A percentile compares a stretch with the other conserved stretches of the same genome.
phyloP scores from a whole-genome alignment of 2,329 filamentous ascomycete genomes.

The Fusarium circinatum region DNA sequence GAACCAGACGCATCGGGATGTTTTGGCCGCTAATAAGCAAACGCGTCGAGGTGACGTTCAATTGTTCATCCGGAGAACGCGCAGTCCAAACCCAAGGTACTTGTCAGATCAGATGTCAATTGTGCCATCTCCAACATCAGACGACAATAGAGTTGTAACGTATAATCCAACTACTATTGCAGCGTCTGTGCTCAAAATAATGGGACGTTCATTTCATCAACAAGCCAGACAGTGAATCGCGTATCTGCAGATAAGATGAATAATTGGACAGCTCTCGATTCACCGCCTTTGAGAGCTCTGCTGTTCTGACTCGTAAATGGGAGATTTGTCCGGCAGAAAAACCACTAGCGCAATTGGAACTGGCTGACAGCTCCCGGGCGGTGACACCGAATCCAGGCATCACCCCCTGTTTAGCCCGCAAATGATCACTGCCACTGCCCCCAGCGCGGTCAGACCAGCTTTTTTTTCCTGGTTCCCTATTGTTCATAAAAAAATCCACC shows the following conservation, averaged over 20 bases:
- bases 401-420: slow-evolving; percentile 27
- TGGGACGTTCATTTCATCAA: slow-evolving; percentile 1
- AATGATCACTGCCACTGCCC: slow-evolving; percentile 32
- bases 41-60: neutral
- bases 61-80: neutral
- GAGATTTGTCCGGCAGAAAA: slow-evolving; percentile 6
- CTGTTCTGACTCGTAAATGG: neutral
- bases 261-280: slow-evolving; percentile 2
- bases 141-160: neutral
- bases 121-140: neutral
- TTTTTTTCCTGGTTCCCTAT: neutral
- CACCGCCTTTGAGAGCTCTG: slow-evolving; percentile 19
- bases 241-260: slow-evolving; percentile 14
- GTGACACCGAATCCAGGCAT: slow-evolving; percentile 18
- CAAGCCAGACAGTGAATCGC: neutral
- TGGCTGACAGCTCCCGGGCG: slow-evolving; percentile 22
- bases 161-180: neutral
- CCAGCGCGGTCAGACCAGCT: slow-evolving; percentile 36
- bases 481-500: slow-evolving; percentile 26
- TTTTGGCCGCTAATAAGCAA: neutral
- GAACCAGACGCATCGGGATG: neutral
- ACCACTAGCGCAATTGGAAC: neutral
- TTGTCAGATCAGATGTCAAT: neutral
- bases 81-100: neutral
- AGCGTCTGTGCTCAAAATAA: slow-evolving; percentile 9